Evolutionary conservation across 345 rosid genomes (phyloP).

Genomic region (Heritiera littoralis): DNA sequence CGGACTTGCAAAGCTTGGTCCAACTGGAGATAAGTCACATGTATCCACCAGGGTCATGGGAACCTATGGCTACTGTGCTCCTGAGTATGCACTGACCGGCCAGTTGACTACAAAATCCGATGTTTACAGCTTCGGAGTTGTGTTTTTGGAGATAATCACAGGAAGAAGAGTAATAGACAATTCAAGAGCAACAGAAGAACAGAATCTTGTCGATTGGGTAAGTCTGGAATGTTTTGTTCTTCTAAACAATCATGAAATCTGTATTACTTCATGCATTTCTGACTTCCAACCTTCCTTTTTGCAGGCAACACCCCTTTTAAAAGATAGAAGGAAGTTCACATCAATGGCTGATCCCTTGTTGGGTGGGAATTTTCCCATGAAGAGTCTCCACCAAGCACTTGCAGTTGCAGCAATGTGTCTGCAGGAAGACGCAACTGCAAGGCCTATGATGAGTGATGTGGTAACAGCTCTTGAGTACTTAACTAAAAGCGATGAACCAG

Average conservation of each 20-base stretch:
- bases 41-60: conserved; percentile 93
- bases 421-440: conserved; percentile 63
- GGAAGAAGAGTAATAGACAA: conserved; percentile 80
- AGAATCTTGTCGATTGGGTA: conserved; percentile 75
- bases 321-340: conserved; percentile 64
- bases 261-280: not conserved
- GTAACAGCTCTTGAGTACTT: conserved; percentile 74
- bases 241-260: not conserved
- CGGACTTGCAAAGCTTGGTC: conserved; percentile 84
- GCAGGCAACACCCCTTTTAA: conserved; percentile 73
- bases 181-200: conserved; percentile 60
- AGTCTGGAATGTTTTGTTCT: conserved; percentile 13
- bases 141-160: conserved; percentile 74
- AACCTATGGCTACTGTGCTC: conserved; percentile 82
- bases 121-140: conserved; percentile 85
- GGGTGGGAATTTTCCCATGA: conserved; percentile 54
- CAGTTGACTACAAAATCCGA: conserved; percentile 71
- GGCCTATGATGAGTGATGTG: conserved; percentile 81
- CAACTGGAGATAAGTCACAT: conserved; percentile 64
- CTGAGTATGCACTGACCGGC: conserved; percentile 73
- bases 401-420: conserved; percentile 88
- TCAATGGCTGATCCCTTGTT: conserved; percentile 74
- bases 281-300: conserved; percentile 5
- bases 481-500: conserved; percentile 31
- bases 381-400: conserved; percentile 71